A percentile compares a stretch with the other conserved stretches of the same genome.
phyloP scores from a whole-genome alignment of 2,329 filamentous ascomycete species.

The Aspergillus pseudoterreus region DNA sequence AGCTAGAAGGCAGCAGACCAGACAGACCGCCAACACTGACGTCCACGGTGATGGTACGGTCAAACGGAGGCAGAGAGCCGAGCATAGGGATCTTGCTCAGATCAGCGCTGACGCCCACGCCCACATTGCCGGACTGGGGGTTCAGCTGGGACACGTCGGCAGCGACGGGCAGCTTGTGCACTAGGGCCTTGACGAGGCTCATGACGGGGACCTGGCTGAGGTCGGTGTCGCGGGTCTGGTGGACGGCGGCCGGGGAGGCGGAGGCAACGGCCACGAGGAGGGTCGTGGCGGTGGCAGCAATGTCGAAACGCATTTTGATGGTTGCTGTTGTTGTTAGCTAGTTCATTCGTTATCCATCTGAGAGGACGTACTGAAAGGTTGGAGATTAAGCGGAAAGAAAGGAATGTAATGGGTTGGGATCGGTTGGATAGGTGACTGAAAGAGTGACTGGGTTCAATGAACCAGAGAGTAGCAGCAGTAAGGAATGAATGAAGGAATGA shows the following conservation, averaged over 20 bases:
- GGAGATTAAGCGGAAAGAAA: background rate
- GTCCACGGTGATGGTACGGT: background rate
- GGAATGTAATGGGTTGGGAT: background rate
- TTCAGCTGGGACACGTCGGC: background rate
- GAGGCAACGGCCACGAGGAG: background rate
- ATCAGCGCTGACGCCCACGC: background rate
- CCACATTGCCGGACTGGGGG: background rate
- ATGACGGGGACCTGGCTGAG: background rate
- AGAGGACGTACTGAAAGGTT: background rate
- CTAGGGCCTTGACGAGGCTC: background rate
- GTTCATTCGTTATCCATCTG: too few relatives aligned
- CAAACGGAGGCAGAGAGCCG: conserved; percentile 1
- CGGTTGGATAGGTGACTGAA: background rate
- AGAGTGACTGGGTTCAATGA: background rate
- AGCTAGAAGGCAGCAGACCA: background rate
- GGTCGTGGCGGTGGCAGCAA: background rate
- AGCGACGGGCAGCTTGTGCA: background rate
- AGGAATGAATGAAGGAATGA: conserved; percentile 1
- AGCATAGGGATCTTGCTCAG: background rate
- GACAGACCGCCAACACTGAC: background rate
- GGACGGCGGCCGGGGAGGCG: background rate
- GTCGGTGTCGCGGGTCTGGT: background rate
- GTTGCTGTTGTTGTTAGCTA: background rate
- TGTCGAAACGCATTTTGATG: conserved; percentile 2
- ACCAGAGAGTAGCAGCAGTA: background rate